Conservation (phyloP, 768 basidiomycete species). For the Amanita pseudoporphyria region DNA sequence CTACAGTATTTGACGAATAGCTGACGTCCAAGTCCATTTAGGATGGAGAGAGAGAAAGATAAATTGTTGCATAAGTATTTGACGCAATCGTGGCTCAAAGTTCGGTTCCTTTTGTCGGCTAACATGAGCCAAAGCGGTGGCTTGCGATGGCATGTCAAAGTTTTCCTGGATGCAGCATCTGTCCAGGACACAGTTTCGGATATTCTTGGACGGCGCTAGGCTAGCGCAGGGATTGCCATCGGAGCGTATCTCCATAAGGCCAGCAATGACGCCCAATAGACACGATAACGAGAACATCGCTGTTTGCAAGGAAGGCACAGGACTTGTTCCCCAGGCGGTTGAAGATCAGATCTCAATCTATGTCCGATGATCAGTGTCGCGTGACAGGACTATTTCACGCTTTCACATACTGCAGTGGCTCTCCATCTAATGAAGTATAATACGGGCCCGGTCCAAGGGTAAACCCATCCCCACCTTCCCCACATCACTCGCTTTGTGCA, state of each 20-base stretch:
- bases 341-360: constrained; percentile 11
- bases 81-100: neutral
- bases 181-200: neutral
- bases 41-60: too few species aligned
- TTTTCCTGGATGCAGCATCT: neutral
- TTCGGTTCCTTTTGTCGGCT: neutral
- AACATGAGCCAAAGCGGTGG: neutral
- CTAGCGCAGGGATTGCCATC: neutral
- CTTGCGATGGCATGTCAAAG: too few species aligned
- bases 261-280: neutral
- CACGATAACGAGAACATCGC: neutral
- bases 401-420: constrained; percentile 15
- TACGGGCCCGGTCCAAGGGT: constrained; percentile 15
- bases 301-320: constrained; percentile 14
- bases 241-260: neutral
- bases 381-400: constrained; percentile 21
- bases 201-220: neutral
- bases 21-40: neutral
- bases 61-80: neutral
- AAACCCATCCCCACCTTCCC: constrained; percentile 12
- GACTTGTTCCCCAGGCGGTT: constrained; percentile 15
- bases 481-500: constrained; percentile 3
- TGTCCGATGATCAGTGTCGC: constrained; percentile 18
- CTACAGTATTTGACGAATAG: neutral
- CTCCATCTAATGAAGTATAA: constrained; percentile 18